Evolutionary conservation across 1,284 basidiomycete species (phyloP), one percentile per base, ranked within the genome.

Genomic region (Coniferiporia weirii): DNA sequence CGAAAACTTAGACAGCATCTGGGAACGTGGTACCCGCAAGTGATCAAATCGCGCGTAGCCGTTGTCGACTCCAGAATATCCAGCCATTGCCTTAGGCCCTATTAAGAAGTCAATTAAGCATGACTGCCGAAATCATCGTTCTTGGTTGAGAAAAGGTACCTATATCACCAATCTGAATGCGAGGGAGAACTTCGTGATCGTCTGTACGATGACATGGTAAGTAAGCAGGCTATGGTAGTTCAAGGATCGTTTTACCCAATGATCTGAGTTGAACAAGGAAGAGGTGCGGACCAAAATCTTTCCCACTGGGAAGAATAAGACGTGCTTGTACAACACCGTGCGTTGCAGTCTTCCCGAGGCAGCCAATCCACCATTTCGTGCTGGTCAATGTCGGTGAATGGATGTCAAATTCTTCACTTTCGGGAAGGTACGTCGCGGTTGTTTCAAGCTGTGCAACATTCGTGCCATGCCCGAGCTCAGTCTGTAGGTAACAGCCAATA

Each of bases 341-440:
- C 0, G 89, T 92, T 0, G 88, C 81, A 0, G 85, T 85, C 70
- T 84, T 83, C 1, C 86, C 90, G 7, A 89, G 72, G 0, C 76
- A 84, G 13, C 85, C 91, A 61, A 89, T 81, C 91, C 91, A 93
- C 90, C 91, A 93, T 69, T 93, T 93, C 57, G 79, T 83, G 55
- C 86, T 86, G 1, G 88, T 90, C 49, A 91, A 67, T 0, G 85
- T 87, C 0, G 91, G 90, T 0, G 87, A 88, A 69, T 92, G 78
- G 38, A 93, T 82, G 57, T 89, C 82, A 64, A 93, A 93, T 66
- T 89, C 83, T 60, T 81, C 74, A 0, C 80, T 82, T n/a, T 79
- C 77, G 0, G 82, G 79, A 36, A 89, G 74, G 70, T 85, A 93
- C 0, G 86, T 91, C 4, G 89, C 88, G 0, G 85, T 91, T 0